Evolutionary conservation across 257 asterid genomes (phyloP), one percentile per base, ranked within the genome.

Genomic region (Echium plantagineum): DNA sequence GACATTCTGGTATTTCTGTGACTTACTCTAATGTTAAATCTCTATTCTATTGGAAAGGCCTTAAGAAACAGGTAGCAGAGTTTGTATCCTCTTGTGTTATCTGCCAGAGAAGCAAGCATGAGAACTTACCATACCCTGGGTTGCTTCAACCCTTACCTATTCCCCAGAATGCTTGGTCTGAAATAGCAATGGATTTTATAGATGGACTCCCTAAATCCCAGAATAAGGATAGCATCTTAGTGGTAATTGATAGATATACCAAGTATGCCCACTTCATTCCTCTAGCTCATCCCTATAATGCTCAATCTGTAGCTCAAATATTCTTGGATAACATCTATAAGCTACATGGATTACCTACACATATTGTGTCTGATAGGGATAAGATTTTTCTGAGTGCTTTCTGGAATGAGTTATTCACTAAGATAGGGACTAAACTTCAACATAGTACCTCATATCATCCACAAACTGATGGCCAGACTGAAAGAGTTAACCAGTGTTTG

Each of bases 111-210:
- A 28, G 31, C 15, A 63, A 63, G 9, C 9, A 10, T 5, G 60
- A 53, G 52, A 52, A 6, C 5, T 28, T 16, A 26, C 18, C 51
- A 10, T 3, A 2, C 1, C 60, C 53, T 1, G 19, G 60, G 0
- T 15, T 63, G 0, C 48, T 53, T 3, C 17, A 54, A 3, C 60
- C 67, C n/a, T 12, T 63, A 10, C 53, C 67, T 7, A 63, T 63
- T 7, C 67, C 60, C 0, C 19, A 52, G 1, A 30, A 10, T 3
- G 20, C 28, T 15, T 63, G 60, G 67, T 10, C 18, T 2, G 52
- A 53, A 1, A 32, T 63, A 1, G 12, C 21, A 3, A 52, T 53
- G 53, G 53, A 52, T 26, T 63, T 63, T 18, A 52, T 53, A 7
- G 67, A 54, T 0, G 59, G 52, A 1, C 49, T 63, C 2, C 60